Evolutionary conservation across 164 flowering plant species (phyloP).

Genomic region (Cinnamomum micranthum): DNA sequence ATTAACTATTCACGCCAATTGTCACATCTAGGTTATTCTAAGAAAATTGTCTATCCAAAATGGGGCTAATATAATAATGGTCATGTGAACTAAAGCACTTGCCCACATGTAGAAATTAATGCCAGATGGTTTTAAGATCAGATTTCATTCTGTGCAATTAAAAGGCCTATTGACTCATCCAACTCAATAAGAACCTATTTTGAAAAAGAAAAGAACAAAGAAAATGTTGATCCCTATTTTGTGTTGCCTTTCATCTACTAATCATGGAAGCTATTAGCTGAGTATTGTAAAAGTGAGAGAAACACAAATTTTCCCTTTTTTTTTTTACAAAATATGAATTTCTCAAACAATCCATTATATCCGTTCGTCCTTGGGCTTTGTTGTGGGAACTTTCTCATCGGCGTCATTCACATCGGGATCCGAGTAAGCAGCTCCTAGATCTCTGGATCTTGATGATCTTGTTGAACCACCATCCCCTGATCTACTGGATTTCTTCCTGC

Average conservation of each 20-base stretch:
- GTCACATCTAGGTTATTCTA: no score
- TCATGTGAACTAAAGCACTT: not conserved
- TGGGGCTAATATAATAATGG: not conserved
- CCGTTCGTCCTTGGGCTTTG: not conserved
- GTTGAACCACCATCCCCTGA: slow-evolving; percentile 24
- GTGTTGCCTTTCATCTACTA: not conserved
- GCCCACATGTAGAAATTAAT: not conserved
- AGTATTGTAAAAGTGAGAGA: not conserved
- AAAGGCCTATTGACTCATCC: not conserved
- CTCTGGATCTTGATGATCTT: slow-evolving; percentile 25
- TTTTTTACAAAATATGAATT: slow-evolving; percentile 1
- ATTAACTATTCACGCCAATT: no score
- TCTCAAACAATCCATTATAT: slow-evolving; percentile 3
- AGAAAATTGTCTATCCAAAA: no score
- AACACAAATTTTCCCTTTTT: not conserved
- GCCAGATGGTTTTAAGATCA: not conserved
- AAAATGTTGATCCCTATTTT: not conserved
- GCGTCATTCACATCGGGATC: slow-evolving; percentile 13
- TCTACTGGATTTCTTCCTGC: slow-evolving; percentile 32
- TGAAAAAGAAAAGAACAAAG: not conserved
- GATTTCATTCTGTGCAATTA: not conserved
- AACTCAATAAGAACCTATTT: no score
- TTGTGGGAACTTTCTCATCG: not conserved
- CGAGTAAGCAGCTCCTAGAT: slow-evolving; percentile 7
- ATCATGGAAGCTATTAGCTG: not conserved